phyloP scores from a whole-genome alignment of 306 rosid genomes.

The Prosopis cineraria region DNA sequence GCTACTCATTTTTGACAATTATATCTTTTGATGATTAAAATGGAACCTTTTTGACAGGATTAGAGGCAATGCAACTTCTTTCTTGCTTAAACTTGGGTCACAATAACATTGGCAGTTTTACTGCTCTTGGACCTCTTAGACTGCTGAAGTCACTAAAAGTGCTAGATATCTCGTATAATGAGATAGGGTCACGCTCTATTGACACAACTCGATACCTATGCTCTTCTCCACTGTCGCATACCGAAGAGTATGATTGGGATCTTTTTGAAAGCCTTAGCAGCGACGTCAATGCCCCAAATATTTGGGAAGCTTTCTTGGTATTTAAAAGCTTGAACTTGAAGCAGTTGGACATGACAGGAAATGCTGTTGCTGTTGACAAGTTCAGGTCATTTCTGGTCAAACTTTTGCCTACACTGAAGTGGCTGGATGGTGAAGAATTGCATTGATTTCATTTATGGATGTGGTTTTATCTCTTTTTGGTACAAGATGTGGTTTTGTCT shows the following conservation, averaged over 20 bases:
- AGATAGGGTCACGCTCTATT: slow-evolving; percentile 67
- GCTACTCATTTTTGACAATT: not conserved
- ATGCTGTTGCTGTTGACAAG: slow-evolving; percentile 58
- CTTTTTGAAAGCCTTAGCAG: slow-evolving; percentile 38
- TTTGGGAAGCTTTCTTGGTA: slow-evolving; percentile 79
- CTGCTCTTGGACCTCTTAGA: slow-evolving; percentile 75
- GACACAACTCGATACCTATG: slow-evolving; percentile 76
- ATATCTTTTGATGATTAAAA: slow-evolving; percentile 25
- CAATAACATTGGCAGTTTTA: slow-evolving; percentile 71
- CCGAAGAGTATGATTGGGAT: slow-evolving; percentile 62
- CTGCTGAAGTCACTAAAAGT: slow-evolving; percentile 61
- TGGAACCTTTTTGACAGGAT: slow-evolving; percentile 59
- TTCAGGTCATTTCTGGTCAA: slow-evolving; percentile 58
- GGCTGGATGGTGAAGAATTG: slow-evolving; percentile 24
- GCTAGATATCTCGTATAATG: slow-evolving; percentile 69
- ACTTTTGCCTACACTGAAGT: slow-evolving; percentile 52
- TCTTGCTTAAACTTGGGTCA: slow-evolving; percentile 74
- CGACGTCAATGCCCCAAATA: slow-evolving; percentile 32
- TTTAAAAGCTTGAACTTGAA: slow-evolving; percentile 61
- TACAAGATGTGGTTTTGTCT: slow-evolving; percentile 27
- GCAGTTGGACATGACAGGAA: slow-evolving; percentile 64
- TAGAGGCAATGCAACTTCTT: slow-evolving; percentile 92
- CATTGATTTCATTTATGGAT: slow-evolving; percentile 6
- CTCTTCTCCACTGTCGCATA: slow-evolving; percentile 72
- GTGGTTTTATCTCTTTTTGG: slow-evolving; percentile 24